phyloP scores from a whole-genome alignment of 2,329 filamentous ascomycete species.

The Colletotrichum godetiae region DNA sequence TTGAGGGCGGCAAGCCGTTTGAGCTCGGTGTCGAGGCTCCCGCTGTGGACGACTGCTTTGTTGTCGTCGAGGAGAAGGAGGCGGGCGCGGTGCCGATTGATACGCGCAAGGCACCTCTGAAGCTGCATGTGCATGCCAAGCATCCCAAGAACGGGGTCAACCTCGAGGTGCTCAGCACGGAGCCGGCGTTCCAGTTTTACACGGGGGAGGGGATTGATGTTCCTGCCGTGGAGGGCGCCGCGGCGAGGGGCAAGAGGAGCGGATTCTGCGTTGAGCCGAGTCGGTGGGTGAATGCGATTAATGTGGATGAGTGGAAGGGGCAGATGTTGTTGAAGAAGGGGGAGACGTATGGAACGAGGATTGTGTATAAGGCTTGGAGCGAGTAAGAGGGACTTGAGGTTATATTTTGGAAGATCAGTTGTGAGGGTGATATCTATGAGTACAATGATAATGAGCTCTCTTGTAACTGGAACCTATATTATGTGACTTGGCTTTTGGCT shows the following conservation, averaged over 20 bases:
- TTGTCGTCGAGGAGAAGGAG: conserved; percentile 75
- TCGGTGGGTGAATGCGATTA: conserved; percentile 89
- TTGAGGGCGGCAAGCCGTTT: conserved; percentile 76
- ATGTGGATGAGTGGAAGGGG: conserved; percentile 81
- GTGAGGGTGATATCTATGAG: not conserved
- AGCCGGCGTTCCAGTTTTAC: conserved; percentile 98
- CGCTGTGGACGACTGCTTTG: conserved; percentile 90
- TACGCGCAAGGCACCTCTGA: conserved; percentile 72
- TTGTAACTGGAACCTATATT: not conserved
- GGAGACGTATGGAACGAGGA: conserved; percentile 82
- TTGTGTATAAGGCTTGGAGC: conserved; percentile 88
- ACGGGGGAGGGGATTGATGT: conserved; percentile 88
- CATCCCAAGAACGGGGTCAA: conserved; percentile 82
- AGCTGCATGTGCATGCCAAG: conserved; percentile 75
- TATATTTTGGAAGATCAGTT: too few species aligned
- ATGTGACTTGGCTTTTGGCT: not conserved
- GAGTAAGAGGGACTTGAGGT: conserved; percentile 53
- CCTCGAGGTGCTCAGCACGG: conserved; percentile 89
- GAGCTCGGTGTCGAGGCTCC: conserved; percentile 77
- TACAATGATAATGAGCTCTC: not conserved
- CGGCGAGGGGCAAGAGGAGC: conserved; percentile 74
- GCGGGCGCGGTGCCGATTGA: conserved; percentile 71
- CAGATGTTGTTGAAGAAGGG: conserved; percentile 88
- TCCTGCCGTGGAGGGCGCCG: conserved; percentile 70
- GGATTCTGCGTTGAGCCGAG: conserved; percentile 95